These are phyloP conservation scores for Nissolia schottii DNA, from an alignment of 306 rosid genomes.

Conservation along the genomic window DNA sequence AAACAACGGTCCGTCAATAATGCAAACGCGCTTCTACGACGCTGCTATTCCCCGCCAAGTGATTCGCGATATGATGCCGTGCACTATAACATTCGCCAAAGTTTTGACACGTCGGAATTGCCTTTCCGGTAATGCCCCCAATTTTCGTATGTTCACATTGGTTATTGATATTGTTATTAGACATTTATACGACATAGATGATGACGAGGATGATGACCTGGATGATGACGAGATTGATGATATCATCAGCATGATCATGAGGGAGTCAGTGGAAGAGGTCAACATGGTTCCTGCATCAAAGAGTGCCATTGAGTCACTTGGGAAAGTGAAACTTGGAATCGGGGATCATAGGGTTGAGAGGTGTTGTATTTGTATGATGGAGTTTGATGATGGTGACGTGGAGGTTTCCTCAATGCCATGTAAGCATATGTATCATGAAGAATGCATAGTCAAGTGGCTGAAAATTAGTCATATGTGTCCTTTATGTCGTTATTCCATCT, in stretches of 20 bases:
- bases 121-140: too few species aligned
- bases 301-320: neutral
- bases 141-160: neutral
- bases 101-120: too few species aligned
- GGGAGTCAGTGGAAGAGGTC: neutral
- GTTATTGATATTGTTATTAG: neutral
- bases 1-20: neutral
- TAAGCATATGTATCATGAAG: constrained; percentile 4
- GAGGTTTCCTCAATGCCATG: constrained; percentile 12
- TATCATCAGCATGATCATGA: neutral
- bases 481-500: neutral
- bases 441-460: constrained; percentile 4
- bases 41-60: neutral
- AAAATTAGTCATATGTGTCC: constrained; percentile 11
- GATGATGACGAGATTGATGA: neutral
- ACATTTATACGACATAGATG: neutral
- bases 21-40: neutral
- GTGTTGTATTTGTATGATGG: constrained; percentile 1
- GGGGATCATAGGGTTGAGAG: neutral
- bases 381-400: neutral
- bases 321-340: neutral
- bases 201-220: too few species aligned
- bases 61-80: neutral
- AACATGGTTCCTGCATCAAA: constrained; percentile 6
- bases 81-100: neutral